A percentile compares a stretch with the other conserved stretches of the same genome.
phyloP scores from a whole-genome alignment of 257 asterid species.

The Solanum appendiculatum region DNA sequence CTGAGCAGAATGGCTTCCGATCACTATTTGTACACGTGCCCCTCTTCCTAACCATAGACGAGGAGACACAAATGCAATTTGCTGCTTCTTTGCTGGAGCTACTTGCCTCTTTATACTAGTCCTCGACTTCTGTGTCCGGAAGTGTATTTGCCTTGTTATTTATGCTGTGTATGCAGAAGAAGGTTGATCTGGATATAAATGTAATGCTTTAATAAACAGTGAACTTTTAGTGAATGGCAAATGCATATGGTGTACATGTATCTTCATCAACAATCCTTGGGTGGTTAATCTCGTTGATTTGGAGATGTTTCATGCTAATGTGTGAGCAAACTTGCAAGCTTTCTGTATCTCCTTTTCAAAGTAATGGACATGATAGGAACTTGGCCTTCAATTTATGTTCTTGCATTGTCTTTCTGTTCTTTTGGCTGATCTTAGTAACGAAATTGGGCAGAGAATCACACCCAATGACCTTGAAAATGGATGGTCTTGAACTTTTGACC shows the following conservation, averaged over 20 bases:
- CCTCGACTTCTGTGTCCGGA: not conserved
- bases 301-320: not conserved
- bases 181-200: not conserved
- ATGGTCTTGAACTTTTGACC: not conserved
- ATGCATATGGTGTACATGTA: not conserved
- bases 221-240: conserved; percentile 1
- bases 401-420: not conserved
- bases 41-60: conserved; percentile 78
- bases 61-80: conserved; percentile 95
- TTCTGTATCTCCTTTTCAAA: not conserved
- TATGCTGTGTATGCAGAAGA: conserved; percentile 5
- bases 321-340: not conserved
- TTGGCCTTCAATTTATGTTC: not conserved
- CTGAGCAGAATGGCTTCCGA: conserved; percentile 71
- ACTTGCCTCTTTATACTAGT: conserved; percentile 51
- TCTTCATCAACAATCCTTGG: not conserved
- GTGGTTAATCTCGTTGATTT: not conserved
- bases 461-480: not conserved
- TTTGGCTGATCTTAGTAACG: not conserved
- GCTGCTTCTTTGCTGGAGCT: conserved; percentile 75
- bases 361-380: not conserved
- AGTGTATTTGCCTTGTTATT: not conserved
- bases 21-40: conserved; percentile 92
- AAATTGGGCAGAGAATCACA: not conserved
- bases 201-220: conserved; percentile 10